Evolutionary conservation across 108 stramenopile species (phyloP).

Genomic region (Asterionellopsis glacialis): DNA sequence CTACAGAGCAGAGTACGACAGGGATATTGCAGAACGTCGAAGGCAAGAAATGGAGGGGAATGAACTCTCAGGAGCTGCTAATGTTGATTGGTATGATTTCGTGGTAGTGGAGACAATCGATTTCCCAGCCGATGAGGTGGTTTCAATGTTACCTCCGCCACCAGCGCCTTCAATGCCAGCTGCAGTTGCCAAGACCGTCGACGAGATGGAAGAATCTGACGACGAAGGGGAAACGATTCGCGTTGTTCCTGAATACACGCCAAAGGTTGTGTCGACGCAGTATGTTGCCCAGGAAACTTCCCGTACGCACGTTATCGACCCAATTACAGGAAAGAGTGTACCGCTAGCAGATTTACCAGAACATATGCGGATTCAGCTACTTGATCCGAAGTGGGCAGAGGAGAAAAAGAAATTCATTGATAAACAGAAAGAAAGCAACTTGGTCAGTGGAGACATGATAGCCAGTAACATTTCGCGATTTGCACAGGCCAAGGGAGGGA

Average conservation of each 20-base stretch:
- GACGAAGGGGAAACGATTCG: constrained; percentile 78
- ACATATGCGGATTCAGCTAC: constrained; percentile 96
- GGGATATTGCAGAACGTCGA: constrained; percentile 61
- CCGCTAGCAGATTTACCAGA: constrained; percentile 84
- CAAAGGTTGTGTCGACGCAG: constrained; percentile 82
- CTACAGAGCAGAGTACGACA: constrained; percentile 79
- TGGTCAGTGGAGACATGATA: constrained; percentile 87
- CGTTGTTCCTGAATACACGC: constrained; percentile 87
- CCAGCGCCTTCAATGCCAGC: constrained; percentile 38
- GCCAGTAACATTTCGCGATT: constrained; percentile 80
- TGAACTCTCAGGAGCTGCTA: constrained; percentile 38
- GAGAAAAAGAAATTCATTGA: constrained; percentile 82
- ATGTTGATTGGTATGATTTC: constrained; percentile 98
- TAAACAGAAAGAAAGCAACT: constrained; percentile 91
- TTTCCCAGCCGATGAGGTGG: constrained; percentile 84
- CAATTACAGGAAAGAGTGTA: constrained; percentile 88
- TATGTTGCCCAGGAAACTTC: constrained; percentile 37
- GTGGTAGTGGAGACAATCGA: constrained; percentile 98
- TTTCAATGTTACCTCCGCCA: constrained; percentile 68
- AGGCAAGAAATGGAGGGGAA: constrained; percentile 53
- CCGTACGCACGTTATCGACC: constrained; percentile 82
- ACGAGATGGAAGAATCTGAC: constrained; percentile 60
- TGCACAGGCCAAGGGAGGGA: constrained; percentile 37
- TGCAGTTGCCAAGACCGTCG: constrained; percentile 10
- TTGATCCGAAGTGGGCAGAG: constrained; percentile 96